A percentile compares a stretch with the other conserved stretches of the same genome.
Conservation (phyloP, 1,139 yeast genomes). For the Dujonia santamariae region DNA sequence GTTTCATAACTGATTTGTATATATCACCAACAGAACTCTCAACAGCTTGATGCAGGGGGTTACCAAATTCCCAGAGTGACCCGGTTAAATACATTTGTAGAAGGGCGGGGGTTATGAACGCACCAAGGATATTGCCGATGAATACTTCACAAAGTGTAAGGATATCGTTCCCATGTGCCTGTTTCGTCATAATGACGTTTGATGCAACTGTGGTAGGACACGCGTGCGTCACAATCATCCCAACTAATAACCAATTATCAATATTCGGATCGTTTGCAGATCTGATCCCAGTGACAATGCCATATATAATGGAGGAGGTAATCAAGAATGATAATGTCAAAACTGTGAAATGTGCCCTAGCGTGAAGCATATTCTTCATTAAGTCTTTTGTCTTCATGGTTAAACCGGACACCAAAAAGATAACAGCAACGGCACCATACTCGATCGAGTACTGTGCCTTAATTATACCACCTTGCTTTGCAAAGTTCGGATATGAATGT, state of each 20-base stretch:
- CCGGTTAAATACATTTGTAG: slow-evolving; percentile 66
- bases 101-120: slow-evolving; percentile 82
- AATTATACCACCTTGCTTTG: slow-evolving; percentile 77
- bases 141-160: slow-evolving; percentile 81
- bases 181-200: slow-evolving; percentile 87
- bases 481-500: slow-evolving; percentile 75
- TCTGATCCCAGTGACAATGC: slow-evolving; percentile 66
- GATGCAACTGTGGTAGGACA: slow-evolving; percentile 92
- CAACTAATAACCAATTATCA: slow-evolving; percentile 72
- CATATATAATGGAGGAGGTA: slow-evolving; percentile 73
- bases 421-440: slow-evolving; percentile 84
- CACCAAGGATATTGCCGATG: slow-evolving; percentile 80
- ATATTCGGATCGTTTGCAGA: slow-evolving; percentile 55
- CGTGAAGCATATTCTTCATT: slow-evolving; percentile 57
- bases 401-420: slow-evolving; percentile 76
- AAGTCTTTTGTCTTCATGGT: slow-evolving; percentile 68
- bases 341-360: slow-evolving; percentile 81
- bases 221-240: slow-evolving; percentile 76
- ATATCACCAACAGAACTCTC: slow-evolving; percentile 50
- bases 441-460: slow-evolving; percentile 72
- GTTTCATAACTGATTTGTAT: slow-evolving; percentile 78
- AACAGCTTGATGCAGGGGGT: slow-evolving; percentile 60
- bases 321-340: slow-evolving; percentile 66
- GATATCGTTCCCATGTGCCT: slow-evolving; percentile 77
- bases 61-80: slow-evolving; percentile 69